These are phyloP conservation scores for Inga leiocalycina DNA, from an alignment of 306 rosid species.

Conservation along the genomic window DNA sequence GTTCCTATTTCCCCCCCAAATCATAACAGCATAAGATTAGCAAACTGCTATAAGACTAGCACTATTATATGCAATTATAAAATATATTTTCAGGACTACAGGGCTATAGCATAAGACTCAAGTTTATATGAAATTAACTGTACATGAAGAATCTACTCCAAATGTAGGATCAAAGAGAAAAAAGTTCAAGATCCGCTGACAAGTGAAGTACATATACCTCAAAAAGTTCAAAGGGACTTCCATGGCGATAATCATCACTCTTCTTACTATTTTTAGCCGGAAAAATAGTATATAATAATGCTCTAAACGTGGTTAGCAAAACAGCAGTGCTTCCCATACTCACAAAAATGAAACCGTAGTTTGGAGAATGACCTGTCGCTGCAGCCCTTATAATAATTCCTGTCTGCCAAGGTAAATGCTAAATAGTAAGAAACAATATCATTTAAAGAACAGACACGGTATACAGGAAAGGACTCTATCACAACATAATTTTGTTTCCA, in stretches of 20 bases:
- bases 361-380: constrained; percentile 61
- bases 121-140: neutral
- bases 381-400: constrained; percentile 74
- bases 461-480: neutral
- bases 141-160: neutral
- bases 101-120: neutral
- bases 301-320: constrained; percentile 74
- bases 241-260: constrained; percentile 79
- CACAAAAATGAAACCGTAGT: constrained; percentile 61
- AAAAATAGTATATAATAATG: constrained; percentile 59
- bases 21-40: neutral
- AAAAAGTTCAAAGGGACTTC: constrained; percentile 88
- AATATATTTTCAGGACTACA: constrained; percentile 20
- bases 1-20: neutral
- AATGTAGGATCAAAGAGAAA: neutral
- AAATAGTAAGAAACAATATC: constrained; percentile 4
- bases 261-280: constrained; percentile 61
- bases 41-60: neutral
- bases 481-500: neutral
- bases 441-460: neutral
- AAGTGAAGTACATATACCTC: constrained; percentile 60
- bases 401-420: constrained; percentile 51
- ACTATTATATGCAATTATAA: neutral
- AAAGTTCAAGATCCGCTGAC: neutral
- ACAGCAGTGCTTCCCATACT: constrained; percentile 92